Conservation (phyloP, 352 stramenopile genomes). For the Thraustochytrium striatum region DNA sequence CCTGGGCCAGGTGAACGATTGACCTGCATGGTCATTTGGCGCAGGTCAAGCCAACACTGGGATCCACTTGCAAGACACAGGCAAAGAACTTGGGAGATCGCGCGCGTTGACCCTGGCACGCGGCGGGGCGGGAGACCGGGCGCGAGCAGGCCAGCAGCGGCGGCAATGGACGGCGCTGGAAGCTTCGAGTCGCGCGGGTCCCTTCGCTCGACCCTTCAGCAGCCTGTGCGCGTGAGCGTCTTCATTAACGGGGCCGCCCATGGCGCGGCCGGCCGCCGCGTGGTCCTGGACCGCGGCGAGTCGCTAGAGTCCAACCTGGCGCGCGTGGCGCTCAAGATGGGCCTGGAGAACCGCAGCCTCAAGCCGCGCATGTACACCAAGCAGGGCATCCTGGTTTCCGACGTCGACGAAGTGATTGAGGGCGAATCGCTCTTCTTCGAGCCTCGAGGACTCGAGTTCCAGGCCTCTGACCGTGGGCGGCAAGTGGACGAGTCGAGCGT, state of each 20-base stretch:
- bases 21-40: no score
- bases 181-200: no score
- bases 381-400: constrained; percentile 26
- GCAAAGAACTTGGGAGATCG: no score
- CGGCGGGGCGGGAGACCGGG: no score
- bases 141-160: no score
- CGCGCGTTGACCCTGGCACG: no score
- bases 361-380: constrained; percentile 28
- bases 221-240: constrained; percentile 36
- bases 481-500: not conserved
- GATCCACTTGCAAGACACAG: no score
- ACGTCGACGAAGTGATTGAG: constrained; percentile 35
- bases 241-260: constrained; percentile 10
- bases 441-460: not conserved
- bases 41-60: no score
- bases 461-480: not conserved
- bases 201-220: no score
- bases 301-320: not conserved
- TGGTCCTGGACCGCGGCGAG: constrained; percentile 28
- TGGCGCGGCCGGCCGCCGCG: constrained; percentile 10
- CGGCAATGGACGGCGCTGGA: no score
- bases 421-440: constrained; percentile 46
- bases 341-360: not conserved
- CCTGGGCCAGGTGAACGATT: no score
- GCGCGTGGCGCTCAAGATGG: constrained; percentile 22